These are phyloP conservation scores for Boletus rubropictus DNA, from an alignment of 768 basidiomycete genomes.

Conservation along the genomic window DNA sequence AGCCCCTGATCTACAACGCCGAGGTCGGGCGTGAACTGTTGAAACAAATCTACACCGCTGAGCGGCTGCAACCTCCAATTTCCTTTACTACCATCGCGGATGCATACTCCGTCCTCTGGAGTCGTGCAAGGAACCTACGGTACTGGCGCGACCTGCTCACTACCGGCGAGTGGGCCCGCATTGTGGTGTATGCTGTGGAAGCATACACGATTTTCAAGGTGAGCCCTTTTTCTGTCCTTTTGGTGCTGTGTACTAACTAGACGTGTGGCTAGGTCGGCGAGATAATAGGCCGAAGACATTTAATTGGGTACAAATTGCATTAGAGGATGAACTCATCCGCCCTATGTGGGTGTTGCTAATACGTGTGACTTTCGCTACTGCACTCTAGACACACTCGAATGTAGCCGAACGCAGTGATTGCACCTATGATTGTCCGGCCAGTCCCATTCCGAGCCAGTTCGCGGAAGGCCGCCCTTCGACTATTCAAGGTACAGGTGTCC, in stretches of 20 bases:
- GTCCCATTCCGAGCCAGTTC: no score
- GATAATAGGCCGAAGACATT: constrained; percentile 73
- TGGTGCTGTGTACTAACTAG: constrained; percentile 1
- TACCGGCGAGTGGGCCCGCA: constrained; percentile 61
- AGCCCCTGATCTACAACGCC: constrained; percentile 75
- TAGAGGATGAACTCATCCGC: constrained; percentile 29
- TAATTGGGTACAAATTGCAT: constrained; percentile 73
- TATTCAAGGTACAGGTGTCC: no score
- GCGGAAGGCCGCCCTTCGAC: no score
- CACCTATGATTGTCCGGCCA: no score
- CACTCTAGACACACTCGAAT: constrained; percentile 9
- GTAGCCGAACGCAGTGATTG: not conserved
- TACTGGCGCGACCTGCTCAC: constrained; percentile 58
- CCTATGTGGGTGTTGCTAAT: not conserved
- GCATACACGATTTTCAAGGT: constrained; percentile 90
- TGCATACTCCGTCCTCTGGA: constrained; percentile 63
- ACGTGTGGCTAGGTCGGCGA: constrained; percentile 73
- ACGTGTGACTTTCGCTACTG: not conserved
- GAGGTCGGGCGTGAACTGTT: constrained; percentile 68
- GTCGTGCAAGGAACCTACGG: constrained; percentile 47
- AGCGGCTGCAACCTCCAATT: constrained; percentile 58
- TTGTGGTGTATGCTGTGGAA: constrained; percentile 75
- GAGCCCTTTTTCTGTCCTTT: constrained; percentile 11
- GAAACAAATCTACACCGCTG: constrained; percentile 69
- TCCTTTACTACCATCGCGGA: constrained; percentile 46